These are phyloP conservation scores for Pulveroboletus sp. DNA, from an alignment of 1,284 basidiomycete genomes.

Conservation along the genomic window DNA sequence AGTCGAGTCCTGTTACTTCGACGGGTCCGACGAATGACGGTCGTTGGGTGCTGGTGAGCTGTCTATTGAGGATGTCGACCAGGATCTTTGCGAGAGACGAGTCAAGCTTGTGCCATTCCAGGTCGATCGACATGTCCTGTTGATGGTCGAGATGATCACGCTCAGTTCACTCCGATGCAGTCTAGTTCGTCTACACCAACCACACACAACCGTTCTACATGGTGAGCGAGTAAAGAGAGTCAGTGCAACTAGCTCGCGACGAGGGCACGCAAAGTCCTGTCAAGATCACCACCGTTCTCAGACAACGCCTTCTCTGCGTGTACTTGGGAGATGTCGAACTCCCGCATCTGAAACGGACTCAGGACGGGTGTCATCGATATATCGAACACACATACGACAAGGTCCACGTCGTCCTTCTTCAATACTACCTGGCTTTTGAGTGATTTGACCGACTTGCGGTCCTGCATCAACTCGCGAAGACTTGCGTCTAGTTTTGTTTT, in stretches of 20 bases:
- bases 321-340: conserved; percentile 43
- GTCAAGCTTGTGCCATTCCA: conserved; percentile 76
- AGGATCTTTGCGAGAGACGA: conserved; percentile 67
- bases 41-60: conserved; percentile 64
- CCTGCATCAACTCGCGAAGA: conserved; percentile 28
- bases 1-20: conserved; percentile 80
- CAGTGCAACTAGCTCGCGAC: conserved; percentile 17
- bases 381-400: conserved; percentile 38
- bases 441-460: conserved; percentile 29
- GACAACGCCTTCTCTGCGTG: conserved; percentile 45
- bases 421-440: conserved; percentile 27
- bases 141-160: conserved; percentile 22
- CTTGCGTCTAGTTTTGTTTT: conserved; percentile 51
- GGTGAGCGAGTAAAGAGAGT: neutral
- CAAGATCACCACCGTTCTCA: conserved; percentile 31
- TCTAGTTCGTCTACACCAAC: neutral
- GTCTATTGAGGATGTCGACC: conserved; percentile 76
- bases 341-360: conserved; percentile 36
- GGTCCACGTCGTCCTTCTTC: conserved; percentile 47
- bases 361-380: neutral
- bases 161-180: neutral
- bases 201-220: neutral
- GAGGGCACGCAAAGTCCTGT: conserved; percentile 24
- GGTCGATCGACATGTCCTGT: conserved; percentile 63
- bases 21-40: conserved; percentile 95